Conservation (phyloP, 164 flowering plant species). For the Stephania cephalantha region DNA sequence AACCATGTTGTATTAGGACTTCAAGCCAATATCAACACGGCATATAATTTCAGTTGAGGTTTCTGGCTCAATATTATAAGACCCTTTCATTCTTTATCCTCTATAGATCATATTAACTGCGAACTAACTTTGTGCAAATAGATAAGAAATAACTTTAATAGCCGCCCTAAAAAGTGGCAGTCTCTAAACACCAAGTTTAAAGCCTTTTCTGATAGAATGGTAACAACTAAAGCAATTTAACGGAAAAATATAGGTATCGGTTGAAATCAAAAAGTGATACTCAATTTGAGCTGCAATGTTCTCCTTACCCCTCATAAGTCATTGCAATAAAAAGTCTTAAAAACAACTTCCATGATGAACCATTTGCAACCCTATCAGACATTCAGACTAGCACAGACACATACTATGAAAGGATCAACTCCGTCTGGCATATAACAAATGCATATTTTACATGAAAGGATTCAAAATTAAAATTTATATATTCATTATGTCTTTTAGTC, state of each 20-base stretch:
- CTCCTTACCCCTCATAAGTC: not conserved
- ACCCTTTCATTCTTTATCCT: not conserved
- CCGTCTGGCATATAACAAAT: not conserved
- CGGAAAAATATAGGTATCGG: not conserved
- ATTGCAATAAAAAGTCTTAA: not conserved
- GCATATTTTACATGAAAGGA: not conserved
- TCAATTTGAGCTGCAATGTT: not conserved
- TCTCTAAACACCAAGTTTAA: not conserved
- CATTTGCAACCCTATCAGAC: not conserved
- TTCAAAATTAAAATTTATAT: too few species aligned
- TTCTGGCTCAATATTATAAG: not conserved
- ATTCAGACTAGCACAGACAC: not conserved
- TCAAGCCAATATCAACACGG: not conserved
- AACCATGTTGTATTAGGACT: too few species aligned
- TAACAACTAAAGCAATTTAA: not conserved
- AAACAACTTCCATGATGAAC: not conserved
- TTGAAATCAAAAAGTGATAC: not conserved
- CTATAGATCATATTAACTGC: not conserved
- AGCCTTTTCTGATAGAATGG: not conserved
- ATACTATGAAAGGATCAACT: not conserved
- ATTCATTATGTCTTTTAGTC: not conserved
- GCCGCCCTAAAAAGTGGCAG: not conserved
- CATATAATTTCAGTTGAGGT: not conserved
- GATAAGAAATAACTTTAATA: not conserved
- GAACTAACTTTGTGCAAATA: not conserved